Evolutionary conservation across 192 early-diverging fungal genomes (phyloP).

Genomic region (Entophlyctis luteolus): DNA sequence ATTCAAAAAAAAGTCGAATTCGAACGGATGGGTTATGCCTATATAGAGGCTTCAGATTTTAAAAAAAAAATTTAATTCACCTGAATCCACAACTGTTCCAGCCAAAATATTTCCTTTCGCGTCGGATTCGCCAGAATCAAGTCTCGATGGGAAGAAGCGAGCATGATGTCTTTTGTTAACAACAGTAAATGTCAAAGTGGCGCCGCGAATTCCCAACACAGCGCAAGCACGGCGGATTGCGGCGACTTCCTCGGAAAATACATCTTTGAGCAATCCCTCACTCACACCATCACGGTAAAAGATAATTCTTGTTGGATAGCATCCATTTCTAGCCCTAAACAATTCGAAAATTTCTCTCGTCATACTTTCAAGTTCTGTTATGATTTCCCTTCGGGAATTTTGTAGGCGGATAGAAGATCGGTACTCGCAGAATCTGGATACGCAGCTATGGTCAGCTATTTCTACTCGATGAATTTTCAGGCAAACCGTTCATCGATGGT

Average conservation of each 20-base stretch:
- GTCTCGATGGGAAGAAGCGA: slow-evolving; percentile 49
- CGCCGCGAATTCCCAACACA: slow-evolving; percentile 3
- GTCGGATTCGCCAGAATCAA: slow-evolving; percentile 26
- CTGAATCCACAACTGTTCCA: slow-evolving; percentile 43
- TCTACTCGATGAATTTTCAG: neutral
- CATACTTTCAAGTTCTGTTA: slow-evolving; percentile 62
- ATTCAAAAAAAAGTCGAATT: slow-evolving; percentile 36
- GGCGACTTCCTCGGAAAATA: slow-evolving; percentile 63
- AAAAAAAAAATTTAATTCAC: slow-evolving; percentile 16
- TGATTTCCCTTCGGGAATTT: slow-evolving; percentile 67
- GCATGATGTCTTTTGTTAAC: slow-evolving; percentile 80
- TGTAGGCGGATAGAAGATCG: slow-evolving; percentile 50
- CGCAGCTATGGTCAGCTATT: slow-evolving; percentile 20
- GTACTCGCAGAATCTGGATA: slow-evolving; percentile 22
- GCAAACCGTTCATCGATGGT: slow-evolving; percentile 38
- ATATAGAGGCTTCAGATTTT: no score
- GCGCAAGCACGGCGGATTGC: slow-evolving; percentile 55
- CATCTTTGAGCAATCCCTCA: slow-evolving; percentile 72
- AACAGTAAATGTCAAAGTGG: slow-evolving; percentile 57
- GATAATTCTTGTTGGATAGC: slow-evolving; percentile 69
- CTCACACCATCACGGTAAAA: slow-evolving; percentile 83
- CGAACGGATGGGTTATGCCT: slow-evolving; percentile 34
- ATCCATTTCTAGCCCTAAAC: slow-evolving; percentile 50
- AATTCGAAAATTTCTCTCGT: slow-evolving; percentile 63
- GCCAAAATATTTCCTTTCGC: slow-evolving; percentile 44